Percentiles rank a stretch among this genome's conserved stretches.
Conservation (phyloP, 352 stramenopile species). For the Globisporangium paroecandrum region DNA sequence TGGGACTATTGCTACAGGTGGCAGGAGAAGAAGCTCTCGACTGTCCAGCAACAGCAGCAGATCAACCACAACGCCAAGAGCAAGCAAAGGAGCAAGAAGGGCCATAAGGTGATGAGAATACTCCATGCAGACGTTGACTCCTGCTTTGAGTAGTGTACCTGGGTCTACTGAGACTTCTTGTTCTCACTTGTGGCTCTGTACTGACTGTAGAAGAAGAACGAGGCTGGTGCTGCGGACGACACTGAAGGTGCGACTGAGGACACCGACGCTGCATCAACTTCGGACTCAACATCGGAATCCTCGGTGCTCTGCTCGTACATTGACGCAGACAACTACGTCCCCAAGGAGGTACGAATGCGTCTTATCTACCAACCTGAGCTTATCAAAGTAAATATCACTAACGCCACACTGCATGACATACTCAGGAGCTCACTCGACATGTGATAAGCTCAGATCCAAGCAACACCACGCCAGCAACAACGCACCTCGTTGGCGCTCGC, state of each 20-base stretch:
- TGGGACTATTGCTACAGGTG: constrained; percentile 53
- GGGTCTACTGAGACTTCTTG: too few relatives aligned
- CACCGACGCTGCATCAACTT: constrained; percentile 7
- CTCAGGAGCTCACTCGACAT: constrained; percentile 7
- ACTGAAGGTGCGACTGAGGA: constrained; percentile 15
- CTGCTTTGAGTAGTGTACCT: neutral
- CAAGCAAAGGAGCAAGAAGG: constrained; percentile 21
- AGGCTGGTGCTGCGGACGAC: constrained; percentile 10
- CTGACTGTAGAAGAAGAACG: constrained; percentile 15
- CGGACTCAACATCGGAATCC: neutral
- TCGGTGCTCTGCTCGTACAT: constrained; percentile 31
- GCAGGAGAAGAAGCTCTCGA: constrained; percentile 44
- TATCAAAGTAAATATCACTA: neutral
- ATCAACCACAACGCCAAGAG: neutral
- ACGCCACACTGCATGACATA: neutral
- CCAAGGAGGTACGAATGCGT: constrained; percentile 20
- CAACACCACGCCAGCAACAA: neutral
- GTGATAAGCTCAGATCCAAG: neutral
- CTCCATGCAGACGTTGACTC: neutral
- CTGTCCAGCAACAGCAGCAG: constrained; percentile 4
- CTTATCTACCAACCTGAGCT: neutral
- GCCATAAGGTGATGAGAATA: neutral
- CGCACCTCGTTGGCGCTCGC: constrained; percentile 14
- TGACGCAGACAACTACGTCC: constrained; percentile 51
- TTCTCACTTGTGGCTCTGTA: too few relatives aligned